phyloP scores from a whole-genome alignment of 139 green algal species.

The Tetraselmis striata region DNA sequence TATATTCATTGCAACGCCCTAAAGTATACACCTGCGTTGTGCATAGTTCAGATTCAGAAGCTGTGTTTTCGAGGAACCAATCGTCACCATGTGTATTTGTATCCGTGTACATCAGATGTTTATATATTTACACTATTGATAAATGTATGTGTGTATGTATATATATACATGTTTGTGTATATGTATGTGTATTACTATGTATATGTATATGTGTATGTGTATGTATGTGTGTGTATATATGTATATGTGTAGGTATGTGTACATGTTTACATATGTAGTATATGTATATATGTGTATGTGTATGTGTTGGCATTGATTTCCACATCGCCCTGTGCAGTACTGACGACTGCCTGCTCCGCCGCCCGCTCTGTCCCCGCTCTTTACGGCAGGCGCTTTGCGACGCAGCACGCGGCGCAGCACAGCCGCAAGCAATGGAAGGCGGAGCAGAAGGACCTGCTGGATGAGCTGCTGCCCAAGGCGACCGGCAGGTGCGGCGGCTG shows the following conservation, averaged over 20 bases:
- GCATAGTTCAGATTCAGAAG: too few species aligned
- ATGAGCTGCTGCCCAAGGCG: slow-evolving; percentile 50
- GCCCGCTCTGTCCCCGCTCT: background rate
- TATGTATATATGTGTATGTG: background rate
- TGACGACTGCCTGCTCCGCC: too few species aligned
- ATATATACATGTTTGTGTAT: background rate
- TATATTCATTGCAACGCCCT: too few species aligned
- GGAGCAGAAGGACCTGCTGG: slow-evolving; percentile 44
- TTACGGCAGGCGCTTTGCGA: background rate
- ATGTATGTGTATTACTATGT: background rate
- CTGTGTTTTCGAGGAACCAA: too few species aligned
- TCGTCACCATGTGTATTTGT: too few species aligned
- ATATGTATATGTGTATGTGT: background rate
- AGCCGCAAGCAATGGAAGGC: slow-evolving; percentile 19
- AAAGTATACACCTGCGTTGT: too few species aligned
- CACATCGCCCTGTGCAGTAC: too few species aligned
- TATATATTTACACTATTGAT: too few species aligned
- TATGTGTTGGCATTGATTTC: too few species aligned
- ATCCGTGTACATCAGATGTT: too few species aligned
- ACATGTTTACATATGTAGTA: background rate
- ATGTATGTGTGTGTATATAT: background rate
- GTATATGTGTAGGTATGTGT: background rate
- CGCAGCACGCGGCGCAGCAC: background rate
- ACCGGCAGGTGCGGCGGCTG: slow-evolving; percentile 27
- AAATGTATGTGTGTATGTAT: background rate